phyloP scores from a whole-genome alignment of 768 basidiomycete species.

The Panus rudis region DNA sequence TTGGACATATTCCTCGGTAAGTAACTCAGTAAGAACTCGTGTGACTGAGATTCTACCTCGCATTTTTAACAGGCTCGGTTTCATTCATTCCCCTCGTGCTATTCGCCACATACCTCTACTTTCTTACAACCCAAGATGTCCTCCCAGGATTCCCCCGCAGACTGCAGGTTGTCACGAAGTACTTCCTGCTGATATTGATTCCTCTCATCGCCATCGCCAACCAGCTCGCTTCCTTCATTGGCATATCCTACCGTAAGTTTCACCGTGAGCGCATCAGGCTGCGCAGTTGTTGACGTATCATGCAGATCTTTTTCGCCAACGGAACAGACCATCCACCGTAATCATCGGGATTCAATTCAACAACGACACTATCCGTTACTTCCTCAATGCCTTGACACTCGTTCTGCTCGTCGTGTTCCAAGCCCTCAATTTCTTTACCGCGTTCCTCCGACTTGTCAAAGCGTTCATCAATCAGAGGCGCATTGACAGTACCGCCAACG shows the following conservation, averaged over 20 bases:
- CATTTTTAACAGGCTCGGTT: constrained; percentile 31
- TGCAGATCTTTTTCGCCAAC: neutral
- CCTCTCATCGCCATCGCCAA: constrained; percentile 49
- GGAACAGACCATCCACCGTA: neutral
- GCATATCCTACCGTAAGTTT: constrained; percentile 49
- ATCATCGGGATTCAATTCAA: constrained; percentile 36
- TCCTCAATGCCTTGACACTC: constrained; percentile 56
- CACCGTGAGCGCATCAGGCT: neutral
- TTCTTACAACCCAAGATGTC: constrained; percentile 46
- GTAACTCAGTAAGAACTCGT: constrained; percentile 20
- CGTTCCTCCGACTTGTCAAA: constrained; percentile 49
- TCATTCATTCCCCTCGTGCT: constrained; percentile 63
- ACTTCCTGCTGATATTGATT: constrained; percentile 44
- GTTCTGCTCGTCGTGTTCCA: constrained; percentile 54
- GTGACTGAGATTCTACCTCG: neutral
- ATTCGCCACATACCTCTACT: constrained; percentile 56
- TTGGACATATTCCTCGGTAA: constrained; percentile 59
- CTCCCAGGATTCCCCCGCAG: constrained; percentile 45
- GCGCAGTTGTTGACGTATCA: neutral
- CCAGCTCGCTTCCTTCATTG: constrained; percentile 59
- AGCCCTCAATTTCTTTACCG: constrained; percentile 47
- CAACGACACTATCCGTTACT: constrained; percentile 36
- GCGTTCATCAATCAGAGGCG: constrained; percentile 44
- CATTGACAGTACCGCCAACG: constrained; percentile 37
- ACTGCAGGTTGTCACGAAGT: constrained; percentile 36